Evolutionary conservation across 139 green algal genomes (phyloP).

Genomic region (Chlorella ohadii): DNA sequence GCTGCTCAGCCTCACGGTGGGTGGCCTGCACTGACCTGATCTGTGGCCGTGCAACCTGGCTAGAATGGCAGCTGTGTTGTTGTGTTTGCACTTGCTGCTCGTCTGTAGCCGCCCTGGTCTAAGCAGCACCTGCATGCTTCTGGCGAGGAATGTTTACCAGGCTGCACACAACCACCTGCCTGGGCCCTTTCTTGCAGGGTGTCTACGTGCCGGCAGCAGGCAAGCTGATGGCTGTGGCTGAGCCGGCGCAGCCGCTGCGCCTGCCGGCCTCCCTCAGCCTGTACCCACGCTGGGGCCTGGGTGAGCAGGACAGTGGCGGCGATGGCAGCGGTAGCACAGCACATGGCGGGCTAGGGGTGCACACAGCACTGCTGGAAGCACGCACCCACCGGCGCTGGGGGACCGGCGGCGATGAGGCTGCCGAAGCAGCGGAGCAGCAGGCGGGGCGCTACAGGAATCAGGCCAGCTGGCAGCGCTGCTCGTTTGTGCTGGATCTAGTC

Average conservation of each 20-base stretch:
- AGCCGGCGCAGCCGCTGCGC: slow-evolving; percentile 19
- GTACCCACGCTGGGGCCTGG: background rate
- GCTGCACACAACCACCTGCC: no score
- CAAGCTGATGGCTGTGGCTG: slow-evolving; percentile 52
- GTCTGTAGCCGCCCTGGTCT: no score
- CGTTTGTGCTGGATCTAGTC: slow-evolving; percentile 21
- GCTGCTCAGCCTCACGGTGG: slow-evolving; percentile 32
- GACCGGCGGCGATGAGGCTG: background rate
- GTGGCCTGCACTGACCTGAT: background rate
- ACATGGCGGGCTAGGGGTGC: no score
- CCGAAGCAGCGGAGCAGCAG: no score
- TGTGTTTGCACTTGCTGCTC: background rate
- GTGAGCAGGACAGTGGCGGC: background rate
- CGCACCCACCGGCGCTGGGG: background rate
- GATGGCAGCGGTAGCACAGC: background rate
- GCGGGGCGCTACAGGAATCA: background rate
- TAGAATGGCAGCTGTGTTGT: no score
- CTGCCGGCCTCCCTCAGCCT: background rate
- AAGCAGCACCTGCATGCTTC: no score
- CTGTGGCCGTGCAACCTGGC: no score
- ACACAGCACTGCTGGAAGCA: background rate
- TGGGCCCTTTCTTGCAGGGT: slow-evolving; percentile 60
- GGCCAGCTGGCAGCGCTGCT: slow-evolving; percentile 9
- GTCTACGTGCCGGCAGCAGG: slow-evolving; percentile 52
- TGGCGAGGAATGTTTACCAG: no score